A percentile compares a stretch with the other conserved stretches of the same genome.
Evolutionary conservation across 1,284 basidiomycete species (phyloP).

Genomic region (Puccinia novopanici): DNA sequence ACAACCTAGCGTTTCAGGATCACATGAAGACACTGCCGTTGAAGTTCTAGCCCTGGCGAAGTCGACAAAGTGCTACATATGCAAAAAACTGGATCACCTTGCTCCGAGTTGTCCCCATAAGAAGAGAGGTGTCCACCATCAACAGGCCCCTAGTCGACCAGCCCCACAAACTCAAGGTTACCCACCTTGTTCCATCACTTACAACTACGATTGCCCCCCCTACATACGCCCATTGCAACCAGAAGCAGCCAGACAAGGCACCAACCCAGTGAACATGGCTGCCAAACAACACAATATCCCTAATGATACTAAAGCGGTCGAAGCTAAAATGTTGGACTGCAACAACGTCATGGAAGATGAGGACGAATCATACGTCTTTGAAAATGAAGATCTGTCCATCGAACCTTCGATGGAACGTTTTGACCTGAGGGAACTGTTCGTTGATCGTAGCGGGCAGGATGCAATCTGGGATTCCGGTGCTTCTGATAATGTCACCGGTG

Average conservation of each 20-base stretch:
- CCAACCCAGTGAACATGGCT: not conserved
- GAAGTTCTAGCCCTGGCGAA: not conserved
- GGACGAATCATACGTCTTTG: not conserved
- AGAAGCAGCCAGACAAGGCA: not conserved
- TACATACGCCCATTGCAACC: not conserved
- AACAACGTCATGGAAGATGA: not conserved
- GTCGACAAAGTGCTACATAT: not conserved
- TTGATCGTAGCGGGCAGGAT: not conserved
- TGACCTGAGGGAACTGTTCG: not conserved
- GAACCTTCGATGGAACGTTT: not conserved
- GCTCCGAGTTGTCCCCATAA: not conserved
- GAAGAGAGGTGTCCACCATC: not conserved
- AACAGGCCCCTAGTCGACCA: not conserved
- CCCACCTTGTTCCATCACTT: not conserved
- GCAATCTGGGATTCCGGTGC: constrained; percentile 13
- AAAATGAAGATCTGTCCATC: too few relatives aligned
- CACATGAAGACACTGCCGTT: not conserved
- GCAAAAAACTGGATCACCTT: constrained; percentile 1
- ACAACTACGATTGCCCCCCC: not conserved
- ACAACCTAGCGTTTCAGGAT: not conserved
- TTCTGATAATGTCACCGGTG: not conserved
- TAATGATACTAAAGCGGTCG: not conserved
- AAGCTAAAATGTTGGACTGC: not conserved
- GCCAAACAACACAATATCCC: not conserved
- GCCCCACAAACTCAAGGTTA: not conserved